These are phyloP conservation scores for Delonix regia DNA, from an alignment of 306 rosid genomes.

Conservation along the genomic window DNA sequence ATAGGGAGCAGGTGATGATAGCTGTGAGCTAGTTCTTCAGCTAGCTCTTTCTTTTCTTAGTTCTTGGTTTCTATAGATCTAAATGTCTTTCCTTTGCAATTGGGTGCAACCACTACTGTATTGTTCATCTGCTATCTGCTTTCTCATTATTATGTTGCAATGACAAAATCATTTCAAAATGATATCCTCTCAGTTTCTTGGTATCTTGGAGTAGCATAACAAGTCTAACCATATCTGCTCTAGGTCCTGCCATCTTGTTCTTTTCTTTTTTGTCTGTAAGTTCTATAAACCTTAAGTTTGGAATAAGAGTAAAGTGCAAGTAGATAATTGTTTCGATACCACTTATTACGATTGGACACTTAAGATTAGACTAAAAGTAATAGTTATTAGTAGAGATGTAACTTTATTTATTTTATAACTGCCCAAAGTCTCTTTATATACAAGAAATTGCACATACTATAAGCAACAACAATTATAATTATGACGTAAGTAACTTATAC, in stretches of 20 bases:
- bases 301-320: neutral
- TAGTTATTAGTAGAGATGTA: neutral
- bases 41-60: neutral
- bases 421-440: no score
- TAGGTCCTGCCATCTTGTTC: neutral
- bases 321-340: no score
- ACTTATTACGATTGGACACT: neutral
- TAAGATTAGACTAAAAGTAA: no score
- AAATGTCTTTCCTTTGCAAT: neutral
- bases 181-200: neutral
- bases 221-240: neutral
- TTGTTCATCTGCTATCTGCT: neutral
- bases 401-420: neutral
- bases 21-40: neutral
- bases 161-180: neutral
- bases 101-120: neutral
- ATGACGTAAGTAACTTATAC: no score
- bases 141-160: neutral
- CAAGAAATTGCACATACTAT: no score
- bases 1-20: constrained; percentile 88
- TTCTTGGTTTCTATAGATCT: neutral
- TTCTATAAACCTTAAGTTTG: neutral
- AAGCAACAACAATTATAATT: no score
- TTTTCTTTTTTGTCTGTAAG: neutral
- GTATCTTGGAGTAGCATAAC: neutral